A percentile compares a stretch with the other conserved stretches of the same genome.
phyloP scores from a whole-genome alignment of 164 flowering plant species.

The Akebia trifoliata region DNA sequence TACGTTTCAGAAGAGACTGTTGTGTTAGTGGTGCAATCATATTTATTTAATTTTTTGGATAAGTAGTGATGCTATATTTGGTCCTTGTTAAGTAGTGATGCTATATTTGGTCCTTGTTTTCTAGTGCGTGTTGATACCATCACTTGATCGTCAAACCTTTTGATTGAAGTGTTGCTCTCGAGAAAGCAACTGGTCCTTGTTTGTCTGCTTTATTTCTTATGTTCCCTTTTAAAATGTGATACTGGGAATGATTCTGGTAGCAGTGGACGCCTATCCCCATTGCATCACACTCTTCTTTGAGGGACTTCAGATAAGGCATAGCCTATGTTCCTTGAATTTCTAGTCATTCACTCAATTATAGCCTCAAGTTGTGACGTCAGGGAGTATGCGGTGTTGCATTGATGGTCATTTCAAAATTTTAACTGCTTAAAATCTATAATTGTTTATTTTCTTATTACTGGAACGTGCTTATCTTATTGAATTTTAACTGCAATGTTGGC shows the following conservation, averaged over 20 bases:
- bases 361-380: neutral
- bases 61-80: no score
- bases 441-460: neutral
- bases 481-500: no score
- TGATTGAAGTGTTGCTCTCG: no score
- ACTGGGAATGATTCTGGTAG: neutral
- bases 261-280: neutral
- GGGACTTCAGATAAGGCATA: neutral
- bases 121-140: neutral
- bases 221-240: neutral
- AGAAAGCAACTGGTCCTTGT: no score
- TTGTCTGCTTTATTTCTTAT: neutral
- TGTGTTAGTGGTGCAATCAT: neutral
- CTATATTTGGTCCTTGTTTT: neutral
- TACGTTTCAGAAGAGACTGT: constrained; percentile 26
- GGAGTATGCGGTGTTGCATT: neutral
- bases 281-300: neutral
- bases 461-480: neutral
- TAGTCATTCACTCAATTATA: no score
- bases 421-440: neutral
- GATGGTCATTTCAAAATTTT: neutral
- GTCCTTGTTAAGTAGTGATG: no score
- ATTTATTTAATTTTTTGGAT: no score
- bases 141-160: no score
- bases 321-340: no score